Conservation (phyloP, 352 stramenopile species). For the Pythium volutum region DNA sequence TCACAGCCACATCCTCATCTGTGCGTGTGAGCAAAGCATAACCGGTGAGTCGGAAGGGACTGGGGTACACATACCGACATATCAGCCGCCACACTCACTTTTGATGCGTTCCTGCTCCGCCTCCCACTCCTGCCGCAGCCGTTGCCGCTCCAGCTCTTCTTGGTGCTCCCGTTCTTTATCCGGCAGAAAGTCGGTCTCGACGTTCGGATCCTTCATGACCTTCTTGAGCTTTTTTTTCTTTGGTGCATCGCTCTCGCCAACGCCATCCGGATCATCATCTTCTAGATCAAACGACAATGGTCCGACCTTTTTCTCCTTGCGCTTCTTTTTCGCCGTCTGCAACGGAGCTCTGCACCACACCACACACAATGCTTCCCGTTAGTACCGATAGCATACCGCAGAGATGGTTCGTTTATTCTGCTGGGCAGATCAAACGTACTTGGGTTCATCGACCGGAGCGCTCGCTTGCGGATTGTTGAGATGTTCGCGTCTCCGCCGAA, state of each 20-base stretch:
- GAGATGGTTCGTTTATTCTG: too few relatives aligned
- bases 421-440: not conserved
- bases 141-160: constrained; percentile 67
- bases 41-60: not conserved
- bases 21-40: not conserved
- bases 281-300: constrained; percentile 81
- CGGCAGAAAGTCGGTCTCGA: constrained; percentile 94
- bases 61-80: too few relatives aligned
- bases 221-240: constrained; percentile 50
- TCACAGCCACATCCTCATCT: constrained; percentile 93
- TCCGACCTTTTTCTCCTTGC: constrained; percentile 77
- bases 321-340: constrained; percentile 71
- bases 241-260: constrained; percentile 13
- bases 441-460: constrained; percentile 17
- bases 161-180: constrained; percentile 91
- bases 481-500: constrained; percentile 85
- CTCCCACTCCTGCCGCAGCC: constrained; percentile 91
- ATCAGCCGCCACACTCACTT: constrained; percentile 35
- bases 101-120: constrained; percentile 93
- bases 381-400: too few relatives aligned
- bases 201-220: constrained; percentile 90
- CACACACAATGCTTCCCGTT: too few relatives aligned
- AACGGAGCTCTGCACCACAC: constrained; percentile 13
- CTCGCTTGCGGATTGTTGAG: constrained; percentile 49
- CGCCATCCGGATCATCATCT: constrained; percentile 35